phyloP scores from a whole-genome alignment of 768 basidiomycete species.

The Boletus tomentosulus region DNA sequence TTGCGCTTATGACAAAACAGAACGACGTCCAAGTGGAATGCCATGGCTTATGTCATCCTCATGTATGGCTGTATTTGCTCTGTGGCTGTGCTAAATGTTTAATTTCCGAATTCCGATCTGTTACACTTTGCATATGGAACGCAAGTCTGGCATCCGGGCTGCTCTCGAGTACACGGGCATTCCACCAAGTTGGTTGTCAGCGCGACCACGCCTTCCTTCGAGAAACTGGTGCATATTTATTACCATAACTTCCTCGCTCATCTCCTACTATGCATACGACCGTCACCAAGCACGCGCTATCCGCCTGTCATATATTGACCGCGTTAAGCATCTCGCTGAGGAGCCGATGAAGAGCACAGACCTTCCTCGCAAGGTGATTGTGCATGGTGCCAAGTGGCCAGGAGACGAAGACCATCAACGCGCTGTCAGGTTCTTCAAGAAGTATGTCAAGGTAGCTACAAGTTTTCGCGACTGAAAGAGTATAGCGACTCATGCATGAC shows the following conservation, averaged over 20 bases:
- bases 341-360: conserved; percentile 61
- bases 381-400: conserved; percentile 89
- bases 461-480: conserved; percentile 7
- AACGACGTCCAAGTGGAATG: conserved; percentile 4
- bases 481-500: conserved; percentile 6
- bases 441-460: conserved; percentile 87
- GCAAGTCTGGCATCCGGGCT: conserved; percentile 52
- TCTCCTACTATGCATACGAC: conserved; percentile 84
- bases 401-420: conserved; percentile 91
- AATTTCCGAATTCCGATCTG: conserved; percentile 20
- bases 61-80: conserved; percentile 21
- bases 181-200: conserved; percentile 74
- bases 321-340: conserved; percentile 74
- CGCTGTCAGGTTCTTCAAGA: conserved; percentile 84
- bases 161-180: conserved; percentile 68
- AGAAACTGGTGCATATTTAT: conserved; percentile 95
- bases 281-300: conserved; percentile 75
- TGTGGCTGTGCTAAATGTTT: conserved; percentile 20
- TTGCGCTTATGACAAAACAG: conserved; percentile 27
- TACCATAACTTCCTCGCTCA: conserved; percentile 61
- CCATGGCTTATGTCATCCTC: conserved; percentile 17
- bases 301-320: conserved; percentile 71
- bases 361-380: conserved; percentile 72
- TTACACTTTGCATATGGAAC: conserved; percentile 8
- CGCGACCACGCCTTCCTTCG: conserved; percentile 82